Base-by-base conservation (phyloP, 352 stramenopile genomes). In the Pseudoperonospora humuli region DNA sequence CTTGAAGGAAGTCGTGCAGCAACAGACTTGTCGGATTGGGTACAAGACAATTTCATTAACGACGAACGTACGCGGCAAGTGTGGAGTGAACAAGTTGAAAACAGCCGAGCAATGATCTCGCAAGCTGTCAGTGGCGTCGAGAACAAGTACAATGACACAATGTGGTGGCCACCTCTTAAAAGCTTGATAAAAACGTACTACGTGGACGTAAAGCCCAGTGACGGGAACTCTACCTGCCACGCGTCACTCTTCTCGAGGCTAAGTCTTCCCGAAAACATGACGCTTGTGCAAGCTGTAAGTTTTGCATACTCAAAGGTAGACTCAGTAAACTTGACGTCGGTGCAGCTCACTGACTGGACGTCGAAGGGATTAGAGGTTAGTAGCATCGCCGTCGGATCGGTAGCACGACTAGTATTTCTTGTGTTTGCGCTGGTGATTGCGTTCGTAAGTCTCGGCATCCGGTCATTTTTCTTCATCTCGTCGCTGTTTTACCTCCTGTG, bases 41-140 rank as follows among this genome's bases (percentile, higher is more conserved):
- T 93, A 11, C 81, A 93, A 44, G 74, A 68, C 15, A 90, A 90
- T 53, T 89, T 93, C 41, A 77, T 93, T 47, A 91, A 93, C 55
- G 81, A 93, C 40, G 81, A 93, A 39, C 74, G 74, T 18, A 85
- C 79, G 21, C 70, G 75, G 11, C 64, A 88, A 26, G 66, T 93
- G 4, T 93, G 78, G 77, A 84, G 74, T 32, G 73, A 93, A 37
- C 81, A 93, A 53, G 65, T 93, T 19, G 63, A 84, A 27, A 88
- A 85, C 45, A 86, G 78, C 17, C 78, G 79, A 11, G 65, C 70
- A 7, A 91, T 91, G 79, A 75, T 93, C 9, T 82, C 76, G 3
- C 70, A 84, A 13, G 81, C 75, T 7, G 56, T 93, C 15, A 80
- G 66, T 25, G 69, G 77, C 14, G 64, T 93, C n/a, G 81, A 93